These are phyloP conservation scores for Serendipita indica DNA, from an alignment of 768 basidiomycete genomes.

Conservation along the genomic window DNA sequence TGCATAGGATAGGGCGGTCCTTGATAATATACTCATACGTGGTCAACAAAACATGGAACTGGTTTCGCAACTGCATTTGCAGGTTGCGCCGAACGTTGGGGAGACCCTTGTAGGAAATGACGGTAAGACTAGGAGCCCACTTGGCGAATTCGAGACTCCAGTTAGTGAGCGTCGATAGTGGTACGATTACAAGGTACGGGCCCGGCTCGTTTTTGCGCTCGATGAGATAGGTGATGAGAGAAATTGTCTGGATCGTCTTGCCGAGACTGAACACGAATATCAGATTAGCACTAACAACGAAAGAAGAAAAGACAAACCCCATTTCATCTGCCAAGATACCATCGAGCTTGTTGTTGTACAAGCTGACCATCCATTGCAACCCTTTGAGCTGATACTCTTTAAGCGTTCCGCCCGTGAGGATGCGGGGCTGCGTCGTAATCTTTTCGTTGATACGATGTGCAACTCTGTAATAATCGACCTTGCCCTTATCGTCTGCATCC, in stretches of 20 bases:
- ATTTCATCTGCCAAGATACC: constrained; percentile 93
- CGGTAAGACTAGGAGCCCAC: constrained; percentile 77
- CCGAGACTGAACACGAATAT: constrained; percentile 43
- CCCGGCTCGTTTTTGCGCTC: constrained; percentile 83
- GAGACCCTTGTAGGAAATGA: constrained; percentile 83
- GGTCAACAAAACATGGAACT: constrained; percentile 86
- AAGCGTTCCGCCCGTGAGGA: constrained; percentile 75
- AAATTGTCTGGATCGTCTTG: constrained; percentile 90
- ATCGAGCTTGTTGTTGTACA: constrained; percentile 92
- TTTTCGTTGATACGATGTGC: constrained; percentile 87
- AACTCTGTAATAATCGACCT: constrained; percentile 91
- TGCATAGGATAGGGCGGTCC: constrained; percentile 77
- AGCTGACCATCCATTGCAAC: constrained; percentile 94
- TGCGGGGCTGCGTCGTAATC: constrained; percentile 50
- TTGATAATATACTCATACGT: constrained; percentile 98
- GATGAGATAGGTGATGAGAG: constrained; percentile 87
- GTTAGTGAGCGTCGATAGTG: constrained; percentile 91
- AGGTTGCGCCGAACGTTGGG: constrained; percentile 65
- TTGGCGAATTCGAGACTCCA: constrained; percentile 96
- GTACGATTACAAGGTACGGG: constrained; percentile 90
- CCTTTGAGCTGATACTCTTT: constrained; percentile 95
- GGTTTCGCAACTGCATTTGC: constrained; percentile 63
- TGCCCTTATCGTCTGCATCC: constrained; percentile 49
- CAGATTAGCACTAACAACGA: neutral
- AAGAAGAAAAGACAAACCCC: constrained; percentile 29